These are phyloP conservation scores for Ceratobasidium sp. DNA, from an alignment of 1,284 basidiomycete species.

Conservation along the genomic window DNA sequence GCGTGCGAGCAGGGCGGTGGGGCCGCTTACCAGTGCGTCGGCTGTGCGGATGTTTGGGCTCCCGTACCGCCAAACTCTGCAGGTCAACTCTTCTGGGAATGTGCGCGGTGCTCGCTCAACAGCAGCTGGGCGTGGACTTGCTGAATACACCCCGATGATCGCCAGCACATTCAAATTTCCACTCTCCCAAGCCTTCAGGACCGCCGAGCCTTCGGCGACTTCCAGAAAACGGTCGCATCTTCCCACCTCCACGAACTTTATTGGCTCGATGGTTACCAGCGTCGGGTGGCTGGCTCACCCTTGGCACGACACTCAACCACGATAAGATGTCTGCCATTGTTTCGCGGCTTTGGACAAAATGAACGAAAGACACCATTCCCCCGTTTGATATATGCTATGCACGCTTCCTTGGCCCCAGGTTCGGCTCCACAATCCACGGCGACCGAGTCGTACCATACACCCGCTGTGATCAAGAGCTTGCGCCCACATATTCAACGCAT, in stretches of 20 bases:
- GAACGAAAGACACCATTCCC: not conserved
- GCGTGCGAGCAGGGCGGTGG: constrained; percentile 6
- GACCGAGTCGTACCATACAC: not conserved
- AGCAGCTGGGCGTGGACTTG: not conserved
- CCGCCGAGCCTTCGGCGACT: constrained; percentile 9
- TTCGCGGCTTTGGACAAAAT: not conserved
- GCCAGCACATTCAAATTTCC: constrained; percentile 24
- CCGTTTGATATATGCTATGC: constrained; percentile 22
- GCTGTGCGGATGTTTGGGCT: constrained; percentile 39
- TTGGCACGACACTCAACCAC: not conserved
- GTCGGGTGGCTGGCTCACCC: not conserved
- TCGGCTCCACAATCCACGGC: constrained; percentile 15
- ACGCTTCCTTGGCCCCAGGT: not conserved
- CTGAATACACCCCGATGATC: not conserved
- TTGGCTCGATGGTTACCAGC: not conserved
- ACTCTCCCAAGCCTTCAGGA: constrained; percentile 8
- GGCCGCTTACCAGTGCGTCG: not conserved
- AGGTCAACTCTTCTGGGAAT: constrained; percentile 3
- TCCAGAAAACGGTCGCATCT: not conserved
- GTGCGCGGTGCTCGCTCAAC: not conserved
- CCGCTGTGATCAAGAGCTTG: not conserved
- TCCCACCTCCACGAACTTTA: constrained; percentile 5
- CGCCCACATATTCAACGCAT: constrained; percentile 4
- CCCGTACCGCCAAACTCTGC: not conserved
- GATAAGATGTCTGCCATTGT: not conserved